Percentiles rank a stretch among this genome's conserved stretches.
These are phyloP conservation scores for Corchorus capsularis DNA, from an alignment of 345 rosid species.

Conservation along the genomic window DNA sequence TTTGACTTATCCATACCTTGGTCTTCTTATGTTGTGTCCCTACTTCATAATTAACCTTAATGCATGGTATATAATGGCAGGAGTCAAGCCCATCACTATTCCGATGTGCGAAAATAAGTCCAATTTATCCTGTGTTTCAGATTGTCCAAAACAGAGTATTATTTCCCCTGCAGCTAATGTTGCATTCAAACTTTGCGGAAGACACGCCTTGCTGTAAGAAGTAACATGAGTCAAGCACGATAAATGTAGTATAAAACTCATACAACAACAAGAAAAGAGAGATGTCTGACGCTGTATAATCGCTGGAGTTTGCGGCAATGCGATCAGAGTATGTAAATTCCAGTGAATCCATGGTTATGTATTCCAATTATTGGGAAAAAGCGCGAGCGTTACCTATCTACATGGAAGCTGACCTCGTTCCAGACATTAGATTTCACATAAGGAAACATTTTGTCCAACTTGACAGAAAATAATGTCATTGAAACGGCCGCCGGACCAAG, in stretches of 20 bases:
- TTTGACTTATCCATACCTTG: conserved; percentile 34
- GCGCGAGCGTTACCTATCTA: too few relatives aligned
- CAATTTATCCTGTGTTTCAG: conserved; percentile 20
- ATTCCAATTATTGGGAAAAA: background rate
- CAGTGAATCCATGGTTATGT: conserved; percentile 28
- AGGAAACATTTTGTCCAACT: too few relatives aligned
- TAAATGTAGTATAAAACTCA: background rate
- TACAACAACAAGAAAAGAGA: background rate
- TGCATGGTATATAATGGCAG: too few relatives aligned
- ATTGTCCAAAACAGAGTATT: conserved; percentile 40
- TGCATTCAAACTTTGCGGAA: conserved; percentile 36
- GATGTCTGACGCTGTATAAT: conserved; percentile 27
- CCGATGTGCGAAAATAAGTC: conserved; percentile 28
- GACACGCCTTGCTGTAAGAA: conserved; percentile 33
- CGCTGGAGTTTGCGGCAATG: conserved; percentile 21
- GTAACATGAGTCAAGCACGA: background rate
- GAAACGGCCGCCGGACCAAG: too few relatives aligned
- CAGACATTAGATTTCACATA: too few relatives aligned
- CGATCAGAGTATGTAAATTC: conserved; percentile 40
- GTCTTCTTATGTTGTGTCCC: conserved; percentile 41
- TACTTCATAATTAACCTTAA: conserved; percentile 21
- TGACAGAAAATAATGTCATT: too few relatives aligned
- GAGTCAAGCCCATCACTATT: too few relatives aligned
- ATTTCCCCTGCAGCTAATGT: conserved; percentile 46
- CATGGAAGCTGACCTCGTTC: too few relatives aligned